Conservation (phyloP, 2,329 filamentous ascomycete genomes). For the Alternaria consortialis region DNA sequence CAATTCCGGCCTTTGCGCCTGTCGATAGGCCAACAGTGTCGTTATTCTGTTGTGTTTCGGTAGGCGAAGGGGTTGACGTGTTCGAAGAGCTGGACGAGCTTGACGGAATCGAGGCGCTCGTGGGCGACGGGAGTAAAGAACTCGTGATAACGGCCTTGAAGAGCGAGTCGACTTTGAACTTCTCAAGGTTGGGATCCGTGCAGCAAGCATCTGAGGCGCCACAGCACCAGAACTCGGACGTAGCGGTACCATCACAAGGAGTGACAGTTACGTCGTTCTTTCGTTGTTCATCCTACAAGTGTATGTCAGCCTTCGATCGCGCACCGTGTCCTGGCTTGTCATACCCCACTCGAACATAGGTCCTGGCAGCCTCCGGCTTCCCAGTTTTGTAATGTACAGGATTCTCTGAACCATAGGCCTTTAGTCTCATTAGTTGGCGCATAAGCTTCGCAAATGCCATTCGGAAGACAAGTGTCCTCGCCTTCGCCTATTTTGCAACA, state of each 20-base stretch:
- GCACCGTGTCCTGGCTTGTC: neutral
- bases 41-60: neutral
- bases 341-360: neutral
- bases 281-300: neutral
- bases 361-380: neutral
- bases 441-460: neutral
- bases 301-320: neutral
- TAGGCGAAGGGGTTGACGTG: neutral
- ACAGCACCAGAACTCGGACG: constrained; percentile 1
- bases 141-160: neutral
- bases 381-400: neutral
- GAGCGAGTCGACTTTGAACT: neutral
- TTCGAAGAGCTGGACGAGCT: neutral
- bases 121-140: neutral
- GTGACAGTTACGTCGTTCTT: neutral
- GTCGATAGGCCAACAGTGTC: neutral
- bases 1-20: neutral
- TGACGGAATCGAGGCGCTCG: neutral
- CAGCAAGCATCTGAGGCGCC: neutral
- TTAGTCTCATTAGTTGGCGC: neutral
- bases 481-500: neutral
- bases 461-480: neutral
- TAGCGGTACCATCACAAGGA: neutral
- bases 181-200: neutral
- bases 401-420: neutral